Conservation (phyloP, 208 protist genomes). For the Zelonia costaricensis region DNA sequence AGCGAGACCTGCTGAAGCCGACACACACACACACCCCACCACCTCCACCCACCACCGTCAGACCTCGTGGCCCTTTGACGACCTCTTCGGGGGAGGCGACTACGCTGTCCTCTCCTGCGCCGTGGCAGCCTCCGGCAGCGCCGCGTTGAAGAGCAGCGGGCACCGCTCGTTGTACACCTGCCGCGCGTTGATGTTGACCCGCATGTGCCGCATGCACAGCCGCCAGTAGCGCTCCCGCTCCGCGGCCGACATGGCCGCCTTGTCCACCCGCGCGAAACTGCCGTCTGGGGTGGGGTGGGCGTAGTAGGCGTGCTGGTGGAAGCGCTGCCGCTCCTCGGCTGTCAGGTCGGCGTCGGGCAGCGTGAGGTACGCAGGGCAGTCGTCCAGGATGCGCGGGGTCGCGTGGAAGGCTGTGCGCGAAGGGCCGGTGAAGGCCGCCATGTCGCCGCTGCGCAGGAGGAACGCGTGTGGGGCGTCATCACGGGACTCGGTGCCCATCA, state of each 20-base stretch:
- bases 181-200: constrained; percentile 86
- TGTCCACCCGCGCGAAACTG: constrained; percentile 34
- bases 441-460: constrained; percentile 77
- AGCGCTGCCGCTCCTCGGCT: constrained; percentile 24
- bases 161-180: constrained; percentile 80
- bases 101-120: background rate
- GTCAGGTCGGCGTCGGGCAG: constrained; percentile 38
- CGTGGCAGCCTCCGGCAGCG: background rate
- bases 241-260: constrained; percentile 25
- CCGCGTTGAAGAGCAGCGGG: constrained; percentile 31
- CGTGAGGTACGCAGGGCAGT: constrained; percentile 74
- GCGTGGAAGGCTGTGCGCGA: constrained; percentile 73
- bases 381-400: constrained; percentile 81
- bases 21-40: background rate
- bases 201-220: constrained; percentile 83
- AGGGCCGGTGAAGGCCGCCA: constrained; percentile 72
- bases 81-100: too few species aligned
- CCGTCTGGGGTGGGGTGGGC: constrained; percentile 26
- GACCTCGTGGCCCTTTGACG: background rate
- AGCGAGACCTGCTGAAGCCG: background rate
- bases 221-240: constrained; percentile 77
- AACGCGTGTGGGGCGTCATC: constrained; percentile 79
- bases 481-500: constrained; percentile 77
- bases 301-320: constrained; percentile 41
- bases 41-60: background rate